Base-by-base conservation (phyloP, 441 rosid species). In the Lepidium campestre region DNA sequence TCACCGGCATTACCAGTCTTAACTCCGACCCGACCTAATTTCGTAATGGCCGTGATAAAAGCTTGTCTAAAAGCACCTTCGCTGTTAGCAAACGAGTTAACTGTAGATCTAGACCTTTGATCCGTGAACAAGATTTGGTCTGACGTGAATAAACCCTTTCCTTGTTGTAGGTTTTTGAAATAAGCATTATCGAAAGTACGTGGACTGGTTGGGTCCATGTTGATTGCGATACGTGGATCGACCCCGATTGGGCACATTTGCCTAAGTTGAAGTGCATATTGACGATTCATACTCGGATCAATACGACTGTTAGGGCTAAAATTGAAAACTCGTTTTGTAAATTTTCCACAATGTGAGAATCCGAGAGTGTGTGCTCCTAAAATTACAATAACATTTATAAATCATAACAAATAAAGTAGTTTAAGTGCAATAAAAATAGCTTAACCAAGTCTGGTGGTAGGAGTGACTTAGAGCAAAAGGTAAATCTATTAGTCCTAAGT, bases 131-230 rank as follows among this genome's bases (percentile, higher is more conserved):
- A 56, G 31, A 61, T 31, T 68, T 84, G 89, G 68, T 83, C 89
- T n/a, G 92, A 84, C 31, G 58, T 58, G 46, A 83, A 84, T 20
- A 84, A 64, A 15, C 87, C 87, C 75, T 4, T 86, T 13, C 88
- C 89, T 62, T 73, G 80, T 37, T 78, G 82, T 31, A 86, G 87
- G 67, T 86, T 86, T 72, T 55, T 70, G 80, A 58, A 86, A 76
- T 86, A 86, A 27, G 79, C 72, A 13, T 86, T 86, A 75, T 86
- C 92, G 50, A 86, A 86, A 17, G 59, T 76, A 25, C 40, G 83
- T 14, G 89, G 86, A 1, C 86, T 68, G n/a, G 76, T 46, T 0
- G 92, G 87, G 57, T 86, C 92, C 89, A 86, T 84, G 76, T 81
- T 77, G 67, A 86, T 81, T 31, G 85, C 89, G 29, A 84, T 77